phyloP scores from a whole-genome alignment of 305 asterid genomes.

The Fraxinus paxiana region DNA sequence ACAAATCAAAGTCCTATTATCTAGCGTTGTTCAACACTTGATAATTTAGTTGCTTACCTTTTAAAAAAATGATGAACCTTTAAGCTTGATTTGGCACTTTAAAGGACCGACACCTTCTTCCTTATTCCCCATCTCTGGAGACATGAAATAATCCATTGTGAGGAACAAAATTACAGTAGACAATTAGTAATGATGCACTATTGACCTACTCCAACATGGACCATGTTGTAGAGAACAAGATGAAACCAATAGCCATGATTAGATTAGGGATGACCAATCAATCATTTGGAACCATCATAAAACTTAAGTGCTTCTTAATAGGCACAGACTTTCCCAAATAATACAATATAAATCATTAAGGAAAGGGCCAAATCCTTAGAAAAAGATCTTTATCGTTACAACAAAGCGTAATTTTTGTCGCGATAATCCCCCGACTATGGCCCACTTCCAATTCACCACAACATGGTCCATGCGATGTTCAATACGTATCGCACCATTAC shows the following conservation, averaged over 20 bases:
- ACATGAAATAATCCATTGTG: not conserved
- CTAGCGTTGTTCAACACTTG: not conserved
- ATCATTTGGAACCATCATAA: not conserved
- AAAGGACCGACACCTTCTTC: not conserved
- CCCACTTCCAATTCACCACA: not conserved
- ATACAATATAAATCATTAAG: not conserved
- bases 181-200: not conserved
- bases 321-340: not conserved
- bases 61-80: not conserved
- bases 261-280: not conserved
- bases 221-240: not conserved
- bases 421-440: not conserved
- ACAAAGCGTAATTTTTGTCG: not conserved
- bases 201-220: not conserved
- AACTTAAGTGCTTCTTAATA: not conserved
- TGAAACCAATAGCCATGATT: not conserved
- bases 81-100: not conserved
- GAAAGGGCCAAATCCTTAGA: not conserved
- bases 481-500: not conserved
- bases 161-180: not conserved
- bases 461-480: not conserved
- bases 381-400: not conserved
- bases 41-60: not conserved
- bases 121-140: not conserved
- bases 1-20: not conserved